Conservation (phyloP, 495 filamentous ascomycete species). For the Parmelia sp. region DNA sequence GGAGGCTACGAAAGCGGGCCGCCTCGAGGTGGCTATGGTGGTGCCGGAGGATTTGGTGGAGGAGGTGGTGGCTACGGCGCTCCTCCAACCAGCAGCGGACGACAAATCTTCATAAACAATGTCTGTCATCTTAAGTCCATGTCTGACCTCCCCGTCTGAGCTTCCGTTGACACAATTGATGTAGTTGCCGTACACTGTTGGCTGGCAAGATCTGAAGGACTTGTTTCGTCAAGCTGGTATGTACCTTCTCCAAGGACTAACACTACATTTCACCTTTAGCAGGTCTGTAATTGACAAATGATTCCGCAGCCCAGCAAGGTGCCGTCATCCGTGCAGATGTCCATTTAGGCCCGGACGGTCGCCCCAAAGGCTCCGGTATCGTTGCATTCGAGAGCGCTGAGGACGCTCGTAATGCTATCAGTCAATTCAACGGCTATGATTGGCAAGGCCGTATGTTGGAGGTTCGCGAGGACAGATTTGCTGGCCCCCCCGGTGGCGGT, state of each 20-base stretch:
- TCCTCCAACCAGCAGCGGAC: constrained; percentile 51
- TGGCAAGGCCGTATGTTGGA: constrained; percentile 94
- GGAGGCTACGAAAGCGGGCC: constrained; percentile 51
- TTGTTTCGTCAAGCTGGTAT: constrained; percentile 97
- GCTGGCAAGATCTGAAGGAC: constrained; percentile 99
- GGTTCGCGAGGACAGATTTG: constrained; percentile 94
- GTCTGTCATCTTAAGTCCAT: constrained; percentile 56
- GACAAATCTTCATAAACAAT: constrained; percentile 96
- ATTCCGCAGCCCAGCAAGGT: constrained; percentile 60
- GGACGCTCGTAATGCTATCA: constrained; percentile 90
- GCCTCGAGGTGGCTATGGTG: constrained; percentile 41
- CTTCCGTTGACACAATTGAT: constrained; percentile 30
- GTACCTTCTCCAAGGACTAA: constrained; percentile 32
- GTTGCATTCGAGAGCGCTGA: constrained; percentile 93
- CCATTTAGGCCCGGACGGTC: constrained; percentile 83
- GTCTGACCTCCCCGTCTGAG: constrained; percentile 21
- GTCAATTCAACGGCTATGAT: constrained; percentile 96
- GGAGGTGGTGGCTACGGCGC: constrained; percentile 46
- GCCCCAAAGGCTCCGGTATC: constrained; percentile 91
- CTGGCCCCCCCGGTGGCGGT: constrained; percentile 52
- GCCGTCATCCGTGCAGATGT: constrained; percentile 93
- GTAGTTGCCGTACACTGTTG: constrained; percentile 93
- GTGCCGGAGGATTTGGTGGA: constrained; percentile 45
- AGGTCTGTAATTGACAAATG: constrained; percentile 31
- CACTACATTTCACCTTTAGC: constrained; percentile 12